Evolutionary conservation across 441 rosid species (phyloP).

Genomic region (Populus hybrid): DNA sequence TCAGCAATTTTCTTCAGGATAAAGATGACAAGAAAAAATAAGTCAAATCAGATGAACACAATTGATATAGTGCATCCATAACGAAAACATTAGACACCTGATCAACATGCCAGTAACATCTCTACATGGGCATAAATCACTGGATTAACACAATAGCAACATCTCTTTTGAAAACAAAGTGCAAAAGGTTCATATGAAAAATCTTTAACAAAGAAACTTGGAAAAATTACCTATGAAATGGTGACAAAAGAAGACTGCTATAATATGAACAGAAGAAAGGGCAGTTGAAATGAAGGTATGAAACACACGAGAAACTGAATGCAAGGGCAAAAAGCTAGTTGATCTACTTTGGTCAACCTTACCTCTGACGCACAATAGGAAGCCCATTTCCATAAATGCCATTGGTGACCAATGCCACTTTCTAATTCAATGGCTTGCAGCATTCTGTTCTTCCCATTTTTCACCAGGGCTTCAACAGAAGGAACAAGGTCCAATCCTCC

Average conservation of each 20-base stretch:
- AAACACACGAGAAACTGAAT: not conserved
- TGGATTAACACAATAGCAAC: not conserved
- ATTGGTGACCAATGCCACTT: conserved; percentile 87
- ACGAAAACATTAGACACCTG: not conserved
- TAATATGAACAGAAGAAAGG: conserved; percentile 1
- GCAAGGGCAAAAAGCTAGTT: not conserved
- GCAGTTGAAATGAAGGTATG: conserved; percentile 3
- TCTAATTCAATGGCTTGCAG: conserved; percentile 94
- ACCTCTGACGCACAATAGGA: conserved; percentile 95
- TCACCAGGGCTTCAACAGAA: conserved; percentile 74
- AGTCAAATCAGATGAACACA: conserved; percentile 14
- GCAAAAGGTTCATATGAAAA: conserved; percentile 8
- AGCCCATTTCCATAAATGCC: conserved; percentile 98
- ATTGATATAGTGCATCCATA: not conserved
- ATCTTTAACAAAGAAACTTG: not conserved
- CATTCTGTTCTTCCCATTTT: conserved; percentile 76
- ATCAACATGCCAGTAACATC: not conserved
- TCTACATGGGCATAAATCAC: not conserved
- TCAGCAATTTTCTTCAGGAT: conserved; percentile 76
- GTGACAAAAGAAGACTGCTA: not conserved
- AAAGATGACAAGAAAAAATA: conserved; percentile 6
- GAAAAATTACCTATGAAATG: not conserved
- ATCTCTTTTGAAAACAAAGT: not conserved
- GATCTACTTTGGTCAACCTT: conserved; percentile 8
- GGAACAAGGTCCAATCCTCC: conserved; percentile 85